Conservation (phyloP, 1,284 basidiomycete species). For the Bondarzewia mesenterica region DNA sequence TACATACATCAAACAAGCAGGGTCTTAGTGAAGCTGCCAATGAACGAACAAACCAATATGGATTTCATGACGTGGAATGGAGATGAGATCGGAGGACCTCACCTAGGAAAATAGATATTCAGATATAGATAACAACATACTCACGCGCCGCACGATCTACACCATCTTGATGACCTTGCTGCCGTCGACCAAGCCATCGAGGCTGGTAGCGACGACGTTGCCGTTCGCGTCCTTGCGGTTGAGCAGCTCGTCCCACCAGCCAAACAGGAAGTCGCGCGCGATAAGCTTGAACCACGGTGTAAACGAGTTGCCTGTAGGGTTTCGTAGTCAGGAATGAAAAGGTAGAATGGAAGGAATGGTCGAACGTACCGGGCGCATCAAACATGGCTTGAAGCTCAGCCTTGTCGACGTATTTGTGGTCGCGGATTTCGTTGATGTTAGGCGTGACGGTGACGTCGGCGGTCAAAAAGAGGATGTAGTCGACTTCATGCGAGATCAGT, state of each 20-base stretch:
- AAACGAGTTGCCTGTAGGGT: conserved; percentile 78
- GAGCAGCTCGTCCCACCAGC: conserved; percentile 95
- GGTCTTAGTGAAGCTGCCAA: too few relatives aligned
- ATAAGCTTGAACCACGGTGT: conserved; percentile 99
- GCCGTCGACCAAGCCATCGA: conserved; percentile 64
- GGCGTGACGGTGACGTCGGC: conserved; percentile 80
- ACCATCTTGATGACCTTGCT: conserved; percentile 74
- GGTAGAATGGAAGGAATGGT: neutral
- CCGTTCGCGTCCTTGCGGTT: conserved; percentile 52
- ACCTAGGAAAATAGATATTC: too few relatives aligned
- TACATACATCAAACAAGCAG: too few relatives aligned
- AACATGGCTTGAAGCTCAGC: conserved; percentile 90
- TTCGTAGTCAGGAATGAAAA: conserved; percentile 8
- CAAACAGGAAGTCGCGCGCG: conserved; percentile 92
- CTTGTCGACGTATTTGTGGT: conserved; percentile 88
- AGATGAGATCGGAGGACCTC: too few relatives aligned
- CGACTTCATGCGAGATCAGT: conserved; percentile 50
- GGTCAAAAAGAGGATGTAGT: conserved; percentile 96
- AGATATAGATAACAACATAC: too few relatives aligned
- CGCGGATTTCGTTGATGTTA: conserved; percentile 90
- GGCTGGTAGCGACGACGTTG: conserved; percentile 57
- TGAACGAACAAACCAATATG: too few relatives aligned
- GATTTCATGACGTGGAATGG: too few relatives aligned
- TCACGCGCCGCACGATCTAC: too few relatives aligned
- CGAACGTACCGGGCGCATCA: conserved; percentile 58